Evolutionary conservation across 1,139 yeast genomes (phyloP).

Genomic region (Blastobotrys niveus): DNA sequence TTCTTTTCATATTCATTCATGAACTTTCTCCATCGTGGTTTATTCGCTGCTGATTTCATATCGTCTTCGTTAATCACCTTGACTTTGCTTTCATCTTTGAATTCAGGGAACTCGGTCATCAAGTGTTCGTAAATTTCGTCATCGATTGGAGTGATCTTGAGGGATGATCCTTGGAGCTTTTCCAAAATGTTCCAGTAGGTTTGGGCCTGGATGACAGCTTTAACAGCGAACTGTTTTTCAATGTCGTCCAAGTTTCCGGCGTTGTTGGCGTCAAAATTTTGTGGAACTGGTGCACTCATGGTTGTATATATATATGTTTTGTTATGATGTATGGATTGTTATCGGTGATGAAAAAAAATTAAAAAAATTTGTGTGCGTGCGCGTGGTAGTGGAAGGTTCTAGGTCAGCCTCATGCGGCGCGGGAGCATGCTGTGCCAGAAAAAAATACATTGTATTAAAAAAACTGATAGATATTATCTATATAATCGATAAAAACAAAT

Average conservation of each 20-base stretch:
- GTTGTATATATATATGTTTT: not conserved
- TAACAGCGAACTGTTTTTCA: constrained; percentile 95
- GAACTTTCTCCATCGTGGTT: constrained; percentile 85
- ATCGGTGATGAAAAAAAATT: constrained; percentile 1
- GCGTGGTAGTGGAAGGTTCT: not conserved
- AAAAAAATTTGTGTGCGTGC: not conserved
- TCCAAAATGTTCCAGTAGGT: constrained; percentile 82
- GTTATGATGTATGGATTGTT: not conserved
- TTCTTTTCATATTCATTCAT: constrained; percentile 72
- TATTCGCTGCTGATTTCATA: constrained; percentile 75
- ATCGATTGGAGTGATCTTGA: constrained; percentile 71
- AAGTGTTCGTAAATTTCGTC: constrained; percentile 73
- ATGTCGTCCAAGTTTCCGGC: constrained; percentile 66
- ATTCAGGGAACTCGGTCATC: constrained; percentile 79
- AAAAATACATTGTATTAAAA: too few species aligned
- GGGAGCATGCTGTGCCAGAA: too few species aligned
- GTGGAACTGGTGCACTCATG: constrained; percentile 3
- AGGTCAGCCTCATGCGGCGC: not conserved
- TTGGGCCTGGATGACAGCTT: constrained; percentile 89
- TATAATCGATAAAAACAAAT: not conserved
- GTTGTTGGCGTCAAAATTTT: constrained; percentile 46
- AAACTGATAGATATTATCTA: not conserved
- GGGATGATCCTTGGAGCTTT: constrained; percentile 68
- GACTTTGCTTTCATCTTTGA: constrained; percentile 42
- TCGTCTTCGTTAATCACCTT: constrained; percentile 63